Base-by-base conservation (phyloP, 169 alveolate genomes). In the Eimeria brunetti region DNA sequence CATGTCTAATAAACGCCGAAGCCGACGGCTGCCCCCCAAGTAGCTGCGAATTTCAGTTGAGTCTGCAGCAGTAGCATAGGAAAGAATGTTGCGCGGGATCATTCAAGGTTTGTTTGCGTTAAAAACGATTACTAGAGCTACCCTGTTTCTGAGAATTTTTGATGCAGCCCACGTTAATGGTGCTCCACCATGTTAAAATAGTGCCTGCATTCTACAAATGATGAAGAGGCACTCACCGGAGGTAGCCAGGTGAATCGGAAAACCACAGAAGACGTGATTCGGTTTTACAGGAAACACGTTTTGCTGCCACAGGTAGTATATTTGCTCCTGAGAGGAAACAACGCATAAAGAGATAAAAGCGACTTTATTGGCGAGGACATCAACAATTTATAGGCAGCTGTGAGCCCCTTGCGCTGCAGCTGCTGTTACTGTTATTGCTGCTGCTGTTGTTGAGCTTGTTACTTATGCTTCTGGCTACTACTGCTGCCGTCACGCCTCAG, bases 171-270 rank as follows among this genome's bases (percentile, higher is more conserved):
- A 44, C 0, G 69, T 60, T 60, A 16, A 69, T 5, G 49, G 27
- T 36, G 24, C 51, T 69, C n/a, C 11, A 20, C 9, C 51, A 33
- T 14, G n/a, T 24, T 20, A 30, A 69, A 46, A 69, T 46, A 30
- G 1, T 24, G 20, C 76, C 33, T 33, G n/a, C 30, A 22, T 33
- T 2, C 46, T 69, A 33, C 9, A n/a, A 30, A 30, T 12, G 51
- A 71, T n/a, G 58, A 36, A 81, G 14, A 18, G 71, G n/a, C 84
- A 14, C 75, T 49, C 69, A 86, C 96, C 97, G 6, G 97, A 93
- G 8, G 97, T 94, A 30, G 97, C 94, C 88, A 96, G 91, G 71
- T 96, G 97, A 41, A 96, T 89, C n/a, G 97, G 97, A 73, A 96
- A 96, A 51, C 97, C 97, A 56, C 97, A 95, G 67, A 96, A 96